phyloP scores from a whole-genome alignment of 441 rosid species.

The Cnidoscolus chayamansa region DNA sequence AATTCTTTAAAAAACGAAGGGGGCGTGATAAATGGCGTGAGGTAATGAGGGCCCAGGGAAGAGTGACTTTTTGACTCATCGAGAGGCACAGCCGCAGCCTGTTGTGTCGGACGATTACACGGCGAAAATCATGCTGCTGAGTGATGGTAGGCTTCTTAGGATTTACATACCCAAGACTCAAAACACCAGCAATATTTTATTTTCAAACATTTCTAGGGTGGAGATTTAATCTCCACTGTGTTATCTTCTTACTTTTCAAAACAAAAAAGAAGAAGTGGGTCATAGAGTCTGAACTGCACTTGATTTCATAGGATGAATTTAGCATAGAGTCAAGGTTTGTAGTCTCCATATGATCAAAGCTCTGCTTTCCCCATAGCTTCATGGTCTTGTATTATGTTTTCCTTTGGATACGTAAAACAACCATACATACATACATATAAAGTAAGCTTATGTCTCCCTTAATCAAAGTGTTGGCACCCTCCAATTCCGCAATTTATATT shows the following conservation, averaged over 20 bases:
- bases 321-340: neutral
- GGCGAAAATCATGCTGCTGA: neutral
- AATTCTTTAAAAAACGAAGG: too few species aligned
- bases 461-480: neutral
- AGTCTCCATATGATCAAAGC: neutral
- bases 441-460: neutral
- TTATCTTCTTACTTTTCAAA: too few species aligned
- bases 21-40: too few species aligned
- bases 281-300: neutral
- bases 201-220: slow-evolving; percentile 1
- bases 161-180: too few species aligned
- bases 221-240: neutral
- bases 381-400: too few species aligned
- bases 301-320: neutral
- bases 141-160: neutral
- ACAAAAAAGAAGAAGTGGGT: neutral
- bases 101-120: slow-evolving; percentile 16
- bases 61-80: slow-evolving; percentile 23
- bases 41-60: neutral
- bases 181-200: too few species aligned
- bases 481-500: neutral
- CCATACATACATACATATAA: too few species aligned
- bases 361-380: neutral
- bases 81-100: slow-evolving; percentile 15
- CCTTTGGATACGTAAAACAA: too few species aligned